Evolutionary conservation across 2,329 filamentous ascomycete genomes (phyloP).

Genomic region (Paraphaeosphaeria minitans): DNA sequence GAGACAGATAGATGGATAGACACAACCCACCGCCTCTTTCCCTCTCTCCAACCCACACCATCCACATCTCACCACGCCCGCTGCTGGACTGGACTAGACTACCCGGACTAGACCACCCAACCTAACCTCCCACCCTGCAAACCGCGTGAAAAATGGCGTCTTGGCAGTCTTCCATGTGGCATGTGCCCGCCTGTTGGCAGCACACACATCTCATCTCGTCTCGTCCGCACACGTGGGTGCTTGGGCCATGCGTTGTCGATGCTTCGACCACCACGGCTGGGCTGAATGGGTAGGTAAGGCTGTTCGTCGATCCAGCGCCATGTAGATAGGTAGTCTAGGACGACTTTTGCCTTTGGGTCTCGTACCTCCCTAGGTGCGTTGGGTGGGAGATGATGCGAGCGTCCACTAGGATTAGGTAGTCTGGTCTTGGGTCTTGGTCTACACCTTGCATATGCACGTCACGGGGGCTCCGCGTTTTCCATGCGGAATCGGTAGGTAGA

Average conservation of each 20-base stretch:
- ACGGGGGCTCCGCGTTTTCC: conserved; percentile 13
- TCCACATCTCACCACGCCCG: conserved; percentile 10
- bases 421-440: conserved; percentile 1
- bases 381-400: background rate
- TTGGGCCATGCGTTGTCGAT: conserved; percentile 19
- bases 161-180: conserved; percentile 8
- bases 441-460: conserved; percentile 3
- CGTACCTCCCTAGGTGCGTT: too few species aligned
- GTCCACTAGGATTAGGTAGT: conserved; percentile 14
- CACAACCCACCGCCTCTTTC: conserved; percentile 32
- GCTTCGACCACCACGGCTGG: conserved; percentile 11
- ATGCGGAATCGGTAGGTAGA: conserved; percentile 35
- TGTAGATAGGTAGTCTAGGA: too few species aligned
- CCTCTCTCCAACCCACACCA: conserved; percentile 19
- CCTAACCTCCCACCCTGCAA: conserved; percentile 9
- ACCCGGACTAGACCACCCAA: too few species aligned
- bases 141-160: conserved; percentile 12
- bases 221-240: conserved; percentile 14
- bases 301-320: background rate
- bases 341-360: background rate
- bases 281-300: too few species aligned
- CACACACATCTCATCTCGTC: too few species aligned
- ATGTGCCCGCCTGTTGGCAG: too few species aligned
- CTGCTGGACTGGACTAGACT: too few species aligned
- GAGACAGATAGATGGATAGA: too few species aligned